Evolutionary conservation across 768 basidiomycete genomes (phyloP).

Genomic region (Kockovaella imperatae): DNA sequence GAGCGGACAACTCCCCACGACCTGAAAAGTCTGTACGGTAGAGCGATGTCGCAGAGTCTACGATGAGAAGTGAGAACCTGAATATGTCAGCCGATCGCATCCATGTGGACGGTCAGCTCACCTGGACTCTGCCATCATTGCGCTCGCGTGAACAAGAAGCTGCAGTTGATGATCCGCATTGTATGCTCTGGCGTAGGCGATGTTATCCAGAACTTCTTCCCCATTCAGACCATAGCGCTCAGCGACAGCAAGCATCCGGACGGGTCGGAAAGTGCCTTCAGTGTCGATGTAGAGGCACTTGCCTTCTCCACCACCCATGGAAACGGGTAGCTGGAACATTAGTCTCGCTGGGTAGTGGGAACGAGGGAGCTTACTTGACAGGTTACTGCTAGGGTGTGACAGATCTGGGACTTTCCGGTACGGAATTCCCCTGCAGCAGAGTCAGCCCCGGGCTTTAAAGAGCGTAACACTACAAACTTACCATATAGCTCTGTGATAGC

Average conservation of each 20-base stretch:
- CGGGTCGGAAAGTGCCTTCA: slow-evolving; percentile 96
- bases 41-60: slow-evolving; percentile 90
- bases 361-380: slow-evolving; percentile 56
- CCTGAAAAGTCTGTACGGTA: slow-evolving; percentile 95
- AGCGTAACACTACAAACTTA: slow-evolving; percentile 4
- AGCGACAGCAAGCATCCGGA: slow-evolving; percentile 85
- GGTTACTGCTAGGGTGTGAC: slow-evolving; percentile 95
- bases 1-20: slow-evolving; percentile 85
- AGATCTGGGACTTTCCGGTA: slow-evolving; percentile 95
- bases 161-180: slow-evolving; percentile 96
- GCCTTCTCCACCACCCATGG: slow-evolving; percentile 98
- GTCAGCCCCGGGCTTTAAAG: too few relatives aligned
- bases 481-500: slow-evolving; percentile 94
- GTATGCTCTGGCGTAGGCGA: slow-evolving; percentile 96
- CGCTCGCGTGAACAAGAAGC: slow-evolving; percentile 81
- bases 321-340: slow-evolving; percentile 62
- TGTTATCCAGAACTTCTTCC: slow-evolving; percentile 95
- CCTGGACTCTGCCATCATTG: slow-evolving; percentile 99
- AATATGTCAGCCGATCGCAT: not conserved
- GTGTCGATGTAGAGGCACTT: slow-evolving; percentile 99
- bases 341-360: not conserved
- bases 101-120: slow-evolving; percentile 36
- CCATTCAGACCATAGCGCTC: slow-evolving; percentile 95
- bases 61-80: slow-evolving; percentile 92
- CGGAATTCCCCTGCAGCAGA: slow-evolving; percentile 65